phyloP scores from a whole-genome alignment of 352 stramenopile genomes.

The Elongisporangium undulatum region DNA sequence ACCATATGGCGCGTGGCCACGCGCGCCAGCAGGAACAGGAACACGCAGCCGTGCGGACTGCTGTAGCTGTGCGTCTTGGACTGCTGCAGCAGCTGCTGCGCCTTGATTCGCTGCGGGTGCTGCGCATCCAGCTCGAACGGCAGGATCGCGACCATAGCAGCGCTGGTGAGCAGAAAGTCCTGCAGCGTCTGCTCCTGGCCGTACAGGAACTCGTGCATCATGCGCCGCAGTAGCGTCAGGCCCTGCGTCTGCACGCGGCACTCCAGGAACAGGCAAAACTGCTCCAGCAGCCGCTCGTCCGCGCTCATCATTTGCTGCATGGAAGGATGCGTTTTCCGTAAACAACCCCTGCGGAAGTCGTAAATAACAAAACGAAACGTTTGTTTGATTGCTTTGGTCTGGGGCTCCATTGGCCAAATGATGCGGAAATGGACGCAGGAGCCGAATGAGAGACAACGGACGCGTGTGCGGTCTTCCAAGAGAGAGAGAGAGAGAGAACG shows the following conservation, averaged over 20 bases:
- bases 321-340: not conserved
- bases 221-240: slow-evolving; percentile 43
- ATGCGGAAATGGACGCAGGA: not conserved
- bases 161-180: slow-evolving; percentile 26
- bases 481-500: not conserved
- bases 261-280: slow-evolving; percentile 55
- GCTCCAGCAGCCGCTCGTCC: slow-evolving; percentile 38
- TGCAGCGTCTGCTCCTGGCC: slow-evolving; percentile 38
- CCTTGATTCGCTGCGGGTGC: slow-evolving; percentile 2
- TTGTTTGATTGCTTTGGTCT: not conserved
- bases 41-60: slow-evolving; percentile 17
- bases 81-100: slow-evolving; percentile 24
- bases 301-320: not conserved
- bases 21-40: slow-evolving; percentile 30
- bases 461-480: not conserved
- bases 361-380: not conserved
- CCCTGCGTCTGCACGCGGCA: slow-evolving; percentile 36
- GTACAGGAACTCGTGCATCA: slow-evolving; percentile 50
- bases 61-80: slow-evolving; percentile 13
- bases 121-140: slow-evolving; percentile 13
- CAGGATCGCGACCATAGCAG: slow-evolving; percentile 36
- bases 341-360: not conserved
- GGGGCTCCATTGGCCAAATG: not conserved
- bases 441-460: not conserved
- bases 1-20: slow-evolving; percentile 34